These are phyloP conservation scores for Podospora pseudocomata DNA, from an alignment of 495 filamentous ascomycete genomes.

Conservation along the genomic window DNA sequence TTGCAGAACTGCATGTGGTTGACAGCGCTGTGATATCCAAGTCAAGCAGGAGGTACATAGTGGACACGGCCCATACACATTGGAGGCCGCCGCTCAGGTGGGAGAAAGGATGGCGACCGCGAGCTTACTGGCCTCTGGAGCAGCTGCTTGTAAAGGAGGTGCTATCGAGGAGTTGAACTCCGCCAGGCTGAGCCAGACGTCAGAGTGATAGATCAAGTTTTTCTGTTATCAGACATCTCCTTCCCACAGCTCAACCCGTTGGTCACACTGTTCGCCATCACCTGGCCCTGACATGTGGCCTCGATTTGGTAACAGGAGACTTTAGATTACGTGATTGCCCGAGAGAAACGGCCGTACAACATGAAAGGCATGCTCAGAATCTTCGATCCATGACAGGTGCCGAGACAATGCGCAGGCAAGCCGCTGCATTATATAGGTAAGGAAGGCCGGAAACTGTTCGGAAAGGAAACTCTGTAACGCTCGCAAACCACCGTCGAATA, in stretches of 20 bases:
- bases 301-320: slow-evolving; percentile 14
- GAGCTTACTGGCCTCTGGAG: neutral
- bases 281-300: slow-evolving; percentile 26
- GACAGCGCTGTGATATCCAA: neutral
- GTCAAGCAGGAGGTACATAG: neutral
- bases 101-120: neutral
- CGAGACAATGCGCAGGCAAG: neutral
- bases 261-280: slow-evolving; percentile 18
- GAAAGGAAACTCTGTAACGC: neutral
- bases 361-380: neutral
- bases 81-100: slow-evolving; percentile 8
- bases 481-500: neutral
- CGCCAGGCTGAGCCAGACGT: slow-evolving; percentile 5
- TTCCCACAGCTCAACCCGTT: neutral
- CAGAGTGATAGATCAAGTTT: slow-evolving; percentile 12
- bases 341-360: neutral
- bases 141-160: neutral
- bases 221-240: neutral
- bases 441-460: neutral
- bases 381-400: neutral
- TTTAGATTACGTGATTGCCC: slow-evolving; percentile 29
- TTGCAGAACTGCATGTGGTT: neutral
- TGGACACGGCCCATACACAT: neutral
- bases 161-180: slow-evolving; percentile 1
- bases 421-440: neutral